Base-by-base conservation (phyloP, 2,329 filamentous ascomycete species). In the Capronia epimyces region DNA sequence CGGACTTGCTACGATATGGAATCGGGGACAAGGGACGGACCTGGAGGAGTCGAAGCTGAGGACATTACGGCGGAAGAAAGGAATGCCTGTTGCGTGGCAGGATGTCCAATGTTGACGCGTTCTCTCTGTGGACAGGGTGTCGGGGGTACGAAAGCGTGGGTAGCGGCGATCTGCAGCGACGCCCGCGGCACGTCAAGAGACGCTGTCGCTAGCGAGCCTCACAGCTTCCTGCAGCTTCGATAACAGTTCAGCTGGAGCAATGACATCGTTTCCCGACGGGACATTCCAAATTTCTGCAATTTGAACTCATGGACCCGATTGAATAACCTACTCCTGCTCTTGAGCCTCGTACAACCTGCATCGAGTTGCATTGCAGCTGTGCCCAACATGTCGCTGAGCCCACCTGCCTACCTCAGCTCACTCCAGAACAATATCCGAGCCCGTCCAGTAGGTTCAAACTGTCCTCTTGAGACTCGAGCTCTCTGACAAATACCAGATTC, bases 341-440 rank as follows among this genome's bases (percentile, higher is more conserved):
- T 25, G 6, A 43, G 13, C 10, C 27, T 29, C 27, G 13, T 25
- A 24, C 20, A n/a, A n/a, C n/a, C 39, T 25, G 37, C 25, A 3
- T 40, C 21, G 21, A n/a, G 3, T 15, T 24, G 13, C n/a, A 25
- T 25, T 40, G 57, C 59, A 58, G 52, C 57, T 58, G 67, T 59
- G 22, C 25, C 16, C 53, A 56, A 44, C 32, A 96, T 96, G 90
- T 91, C 89, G 68, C 81, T 95, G 70, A 56, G 52, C 15, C 86
- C 89, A 62, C 90, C 90, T 53, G 87, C 87, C 53, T 96, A 96
- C 71, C 80, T 87, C 59, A 79, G 82, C 67, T 91, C 89, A 62
- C 80, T 96, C 62, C 90, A 95, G 76, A 94, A 88, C 81, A 97
- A 97, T 77, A 95, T 97, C 69, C 88, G 93, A 67, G 86, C 88